Base-by-base conservation (phyloP, 345 rosid species). In the Zanthoxylum bungeanum region DNA sequence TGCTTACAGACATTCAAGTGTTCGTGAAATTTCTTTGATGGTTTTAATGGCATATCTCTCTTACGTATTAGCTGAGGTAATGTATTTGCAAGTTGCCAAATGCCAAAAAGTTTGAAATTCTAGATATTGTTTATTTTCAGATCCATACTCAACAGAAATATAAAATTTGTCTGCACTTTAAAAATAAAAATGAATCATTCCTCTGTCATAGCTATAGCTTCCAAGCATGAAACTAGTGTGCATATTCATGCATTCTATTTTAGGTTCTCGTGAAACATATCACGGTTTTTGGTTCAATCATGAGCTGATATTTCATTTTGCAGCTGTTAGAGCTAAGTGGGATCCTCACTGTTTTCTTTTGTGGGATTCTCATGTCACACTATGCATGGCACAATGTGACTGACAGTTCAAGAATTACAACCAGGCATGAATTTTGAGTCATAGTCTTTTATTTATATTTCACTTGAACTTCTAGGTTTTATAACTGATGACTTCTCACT, bases 341-440 rank as follows among this genome's bases (percentile, higher is more conserved):
- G 46, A 93, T 93, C 71, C 97, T 93, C 71, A 89, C 98, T 0
- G 95, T 93, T 66, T 93, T 93, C 97, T 89, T 90, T 71, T 87
- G 93, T 67, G 98, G 97, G 12, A 85, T 89, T 76, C 74, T 89
- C 46, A 90, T 90, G 97, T 93, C 95, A 2, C 97, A 90, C 78
- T 93, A 93, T 74, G 89, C 97, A 24, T 93, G 89, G 79, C 82
- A 90, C 74, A 90, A 90, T 11, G 86, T 90, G 73, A 84, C 96
- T 0, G 91, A 87, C 81, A 79, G 83, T 74, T 90, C 96, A 11
- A 85, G 92, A 85, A 83, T 88, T 80, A 91, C 97, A 63, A 85
- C 96, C 77, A 90, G 91, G 98, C 79, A 78, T 2, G 77, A 77
- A 33, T 49, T 60, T 76, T 51, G 21, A 59, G 12, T 56, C 28